Conservation (phyloP, 2,329 filamentous ascomycete species). For the Tolypocladium nubicola region DNA sequence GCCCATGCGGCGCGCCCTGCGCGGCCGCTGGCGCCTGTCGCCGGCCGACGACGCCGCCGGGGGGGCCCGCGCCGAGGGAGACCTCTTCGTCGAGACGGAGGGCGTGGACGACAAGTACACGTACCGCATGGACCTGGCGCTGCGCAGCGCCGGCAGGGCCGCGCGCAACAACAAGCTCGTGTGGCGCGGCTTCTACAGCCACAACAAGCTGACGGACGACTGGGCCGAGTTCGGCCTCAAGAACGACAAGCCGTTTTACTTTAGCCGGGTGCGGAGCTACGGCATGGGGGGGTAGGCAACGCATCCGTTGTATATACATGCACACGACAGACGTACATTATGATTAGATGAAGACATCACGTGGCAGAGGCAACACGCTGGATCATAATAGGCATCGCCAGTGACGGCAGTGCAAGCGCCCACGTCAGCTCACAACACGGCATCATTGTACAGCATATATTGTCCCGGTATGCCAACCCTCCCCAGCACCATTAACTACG, state of each 20-base stretch:
- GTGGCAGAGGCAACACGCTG: not conserved
- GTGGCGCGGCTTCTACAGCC: constrained; percentile 88
- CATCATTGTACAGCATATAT: not conserved
- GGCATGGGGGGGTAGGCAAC: constrained; percentile 29
- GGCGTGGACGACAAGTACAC: constrained; percentile 69
- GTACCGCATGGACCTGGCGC: constrained; percentile 68
- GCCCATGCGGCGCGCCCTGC: constrained; percentile 59
- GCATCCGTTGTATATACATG: not conserved
- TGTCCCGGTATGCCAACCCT: not conserved
- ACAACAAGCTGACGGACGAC: constrained; percentile 82
- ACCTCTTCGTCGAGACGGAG: constrained; percentile 77
- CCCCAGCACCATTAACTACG: not conserved
- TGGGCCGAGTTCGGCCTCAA: constrained; percentile 68
- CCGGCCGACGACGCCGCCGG: not conserved
- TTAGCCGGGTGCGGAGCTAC: constrained; percentile 56
- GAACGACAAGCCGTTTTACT: constrained; percentile 56
- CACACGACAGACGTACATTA: too few relatives aligned
- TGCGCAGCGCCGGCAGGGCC: constrained; percentile 53
- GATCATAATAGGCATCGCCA: not conserved
- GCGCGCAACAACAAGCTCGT: constrained; percentile 74
- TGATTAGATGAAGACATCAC: not conserved
- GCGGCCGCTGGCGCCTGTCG: constrained; percentile 42
- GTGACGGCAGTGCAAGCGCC: not conserved
- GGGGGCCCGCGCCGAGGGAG: constrained; percentile 37
- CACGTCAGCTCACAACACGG: not conserved